A percentile compares a stretch with the other conserved stretches of the same genome.
Conservation (phyloP, 78 protist species). For the Chrysochromulina tobinii region DNA sequence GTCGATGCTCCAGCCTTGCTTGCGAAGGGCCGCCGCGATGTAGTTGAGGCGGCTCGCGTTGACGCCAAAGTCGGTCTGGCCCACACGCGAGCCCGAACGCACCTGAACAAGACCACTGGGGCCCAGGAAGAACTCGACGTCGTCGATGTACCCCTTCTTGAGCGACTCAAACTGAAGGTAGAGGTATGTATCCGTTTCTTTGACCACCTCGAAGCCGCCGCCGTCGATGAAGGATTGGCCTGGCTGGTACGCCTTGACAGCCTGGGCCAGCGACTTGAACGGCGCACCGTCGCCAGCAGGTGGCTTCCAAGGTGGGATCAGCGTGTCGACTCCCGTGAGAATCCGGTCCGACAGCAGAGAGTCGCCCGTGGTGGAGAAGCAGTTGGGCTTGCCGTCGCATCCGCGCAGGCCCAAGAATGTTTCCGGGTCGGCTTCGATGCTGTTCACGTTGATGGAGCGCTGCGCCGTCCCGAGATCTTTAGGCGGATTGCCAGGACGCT, state of each 20-base stretch:
- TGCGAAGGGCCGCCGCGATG: not conserved
- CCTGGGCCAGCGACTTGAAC: not conserved
- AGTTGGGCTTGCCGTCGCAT: not conserved
- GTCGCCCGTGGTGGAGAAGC: not conserved
- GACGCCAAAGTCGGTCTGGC: not conserved
- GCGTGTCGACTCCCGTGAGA: not conserved
- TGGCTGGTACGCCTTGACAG: not conserved
- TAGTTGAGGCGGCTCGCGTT: not conserved
- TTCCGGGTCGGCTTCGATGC: not conserved
- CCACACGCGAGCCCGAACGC: not conserved
- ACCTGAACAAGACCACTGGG: not conserved
- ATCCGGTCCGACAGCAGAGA: not conserved
- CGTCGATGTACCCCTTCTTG: not conserved
- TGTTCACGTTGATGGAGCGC: not conserved
- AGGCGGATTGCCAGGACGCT: not conserved
- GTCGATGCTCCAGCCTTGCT: not conserved
- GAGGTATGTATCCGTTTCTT: too few relatives aligned
- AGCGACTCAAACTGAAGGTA: not conserved
- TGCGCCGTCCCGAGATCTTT: not conserved
- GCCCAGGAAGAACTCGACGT: not conserved
- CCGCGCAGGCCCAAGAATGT: not conserved
- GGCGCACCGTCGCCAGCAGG: not conserved
- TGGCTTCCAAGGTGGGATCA: not conserved
- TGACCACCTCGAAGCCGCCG: not conserved
- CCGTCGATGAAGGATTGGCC: not conserved